These are phyloP conservation scores for Priceomyces fermenticarens DNA, from an alignment of 805 yeast genomes.

Conservation along the genomic window DNA sequence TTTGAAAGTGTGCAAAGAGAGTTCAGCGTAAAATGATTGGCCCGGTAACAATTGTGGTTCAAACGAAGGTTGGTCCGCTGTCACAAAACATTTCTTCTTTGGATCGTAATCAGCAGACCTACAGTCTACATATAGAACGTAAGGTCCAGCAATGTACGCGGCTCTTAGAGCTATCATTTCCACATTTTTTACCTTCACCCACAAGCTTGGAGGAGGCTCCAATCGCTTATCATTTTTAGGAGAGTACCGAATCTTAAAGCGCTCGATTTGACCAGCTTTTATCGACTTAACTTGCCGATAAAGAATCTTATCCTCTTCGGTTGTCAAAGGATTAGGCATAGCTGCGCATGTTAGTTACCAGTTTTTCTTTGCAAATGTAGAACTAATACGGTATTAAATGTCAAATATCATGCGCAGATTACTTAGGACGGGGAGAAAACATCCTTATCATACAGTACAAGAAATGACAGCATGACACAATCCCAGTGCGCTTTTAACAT, in stretches of 20 bases:
- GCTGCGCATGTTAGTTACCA: not conserved
- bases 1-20: slow-evolving; percentile 63
- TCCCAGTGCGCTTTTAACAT: no score
- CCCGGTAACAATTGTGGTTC: slow-evolving; percentile 73
- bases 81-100: slow-evolving; percentile 50
- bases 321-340: slow-evolving; percentile 2
- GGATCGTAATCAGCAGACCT: slow-evolving; percentile 63
- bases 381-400: no score
- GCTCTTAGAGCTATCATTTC: slow-evolving; percentile 77
- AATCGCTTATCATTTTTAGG: slow-evolving; percentile 19
- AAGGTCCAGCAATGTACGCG: slow-evolving; percentile 87
- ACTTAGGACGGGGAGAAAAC: no score
- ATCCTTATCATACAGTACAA: no score
- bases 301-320: slow-evolving; percentile 14
- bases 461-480: no score
- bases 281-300: slow-evolving; percentile 43
- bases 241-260: slow-evolving; percentile 52
- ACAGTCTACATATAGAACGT: slow-evolving; percentile 78
- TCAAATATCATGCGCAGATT: no score
- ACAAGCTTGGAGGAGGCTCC: slow-evolving; percentile 26
- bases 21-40: slow-evolving; percentile 56
- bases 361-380: no score
- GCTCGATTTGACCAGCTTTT: slow-evolving; percentile 57
- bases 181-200: slow-evolving; percentile 62
- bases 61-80: slow-evolving; percentile 75